A percentile compares a stretch with the other conserved stretches of the same genome.
Conservation (phyloP, 176 grass and related monocot genomes). For the Coix lacrymajobi region DNA sequence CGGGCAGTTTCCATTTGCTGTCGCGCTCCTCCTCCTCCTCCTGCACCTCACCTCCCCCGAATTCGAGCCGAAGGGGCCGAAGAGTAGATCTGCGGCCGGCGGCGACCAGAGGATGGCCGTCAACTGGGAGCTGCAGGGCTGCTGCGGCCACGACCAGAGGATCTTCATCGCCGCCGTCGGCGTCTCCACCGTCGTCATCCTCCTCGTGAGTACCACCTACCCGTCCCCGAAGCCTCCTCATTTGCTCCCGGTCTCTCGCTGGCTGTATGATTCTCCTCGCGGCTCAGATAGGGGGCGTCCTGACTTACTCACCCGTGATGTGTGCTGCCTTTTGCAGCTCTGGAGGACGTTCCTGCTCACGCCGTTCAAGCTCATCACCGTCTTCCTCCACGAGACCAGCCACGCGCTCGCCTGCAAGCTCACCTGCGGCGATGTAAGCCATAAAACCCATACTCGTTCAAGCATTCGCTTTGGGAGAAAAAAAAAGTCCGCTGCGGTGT, state of each 20-base stretch:
- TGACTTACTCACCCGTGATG: not conserved
- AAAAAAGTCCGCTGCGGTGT: not conserved
- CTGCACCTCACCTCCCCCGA: not conserved
- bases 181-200: conserved; percentile 88
- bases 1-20: conserved; percentile 2
- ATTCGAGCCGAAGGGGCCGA: not conserved
- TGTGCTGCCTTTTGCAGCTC: conserved; percentile 39
- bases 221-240: not conserved
- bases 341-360: conserved; percentile 93
- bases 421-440: conserved; percentile 91
- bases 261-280: not conserved
- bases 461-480: not conserved
- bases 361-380: conserved; percentile 99
- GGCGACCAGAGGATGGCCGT: conserved; percentile 21
- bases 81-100: conserved; percentile 35
- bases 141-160: conserved; percentile 63
- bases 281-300: not conserved
- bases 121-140: conserved; percentile 92
- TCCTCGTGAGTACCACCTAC: conserved; percentile 43
- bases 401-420: conserved; percentile 98
- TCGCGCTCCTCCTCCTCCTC: not conserved
- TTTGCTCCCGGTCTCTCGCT: not conserved
- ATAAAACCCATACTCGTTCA: not conserved
- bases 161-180: conserved; percentile 73
- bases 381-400: conserved; percentile 98